Evolutionary conservation across 768 basidiomycete genomes (phyloP).

Genomic region (Lepiota venenata): DNA sequence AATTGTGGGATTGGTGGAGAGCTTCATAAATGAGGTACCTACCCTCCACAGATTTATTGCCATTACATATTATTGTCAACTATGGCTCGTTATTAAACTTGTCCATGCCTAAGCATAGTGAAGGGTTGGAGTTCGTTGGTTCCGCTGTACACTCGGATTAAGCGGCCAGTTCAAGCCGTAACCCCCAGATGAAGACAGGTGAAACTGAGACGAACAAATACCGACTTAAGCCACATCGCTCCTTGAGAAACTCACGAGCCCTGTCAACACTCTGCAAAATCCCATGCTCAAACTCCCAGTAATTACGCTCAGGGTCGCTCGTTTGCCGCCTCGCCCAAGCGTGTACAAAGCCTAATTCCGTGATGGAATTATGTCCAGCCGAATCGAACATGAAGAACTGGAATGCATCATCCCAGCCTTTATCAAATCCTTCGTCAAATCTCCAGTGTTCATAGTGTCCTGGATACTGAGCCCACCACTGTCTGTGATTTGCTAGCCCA

Average conservation of each 20-base stretch:
- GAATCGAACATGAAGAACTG: constrained; percentile 40
- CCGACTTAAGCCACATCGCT: not conserved
- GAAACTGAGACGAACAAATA: too few relatives aligned
- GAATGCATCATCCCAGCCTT: constrained; percentile 73
- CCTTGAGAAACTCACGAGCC: constrained; percentile 21
- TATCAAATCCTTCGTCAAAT: constrained; percentile 60
- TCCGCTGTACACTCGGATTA: too few relatives aligned
- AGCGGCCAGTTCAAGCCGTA: too few relatives aligned
- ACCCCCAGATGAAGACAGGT: too few relatives aligned
- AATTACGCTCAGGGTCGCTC: constrained; percentile 39
- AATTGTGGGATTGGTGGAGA: too few relatives aligned
- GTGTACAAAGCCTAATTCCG: constrained; percentile 62
- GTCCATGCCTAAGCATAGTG: too few relatives aligned
- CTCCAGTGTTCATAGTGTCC: constrained; percentile 65
- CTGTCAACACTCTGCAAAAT: constrained; percentile 52
- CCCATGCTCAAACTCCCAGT: constrained; percentile 76
- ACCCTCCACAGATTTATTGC: too few relatives aligned
- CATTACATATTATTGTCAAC: too few relatives aligned
- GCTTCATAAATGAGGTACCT: too few relatives aligned
- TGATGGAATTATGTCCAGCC: constrained; percentile 25
- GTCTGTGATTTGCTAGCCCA: constrained; percentile 29
- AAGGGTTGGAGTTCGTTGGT: too few relatives aligned
- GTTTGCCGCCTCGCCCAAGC: constrained; percentile 52
- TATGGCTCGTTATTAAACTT: too few relatives aligned
- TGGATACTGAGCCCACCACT: constrained; percentile 44